phyloP scores from a whole-genome alignment of 805 yeast genomes.

The Metschnikowia koreensis region DNA sequence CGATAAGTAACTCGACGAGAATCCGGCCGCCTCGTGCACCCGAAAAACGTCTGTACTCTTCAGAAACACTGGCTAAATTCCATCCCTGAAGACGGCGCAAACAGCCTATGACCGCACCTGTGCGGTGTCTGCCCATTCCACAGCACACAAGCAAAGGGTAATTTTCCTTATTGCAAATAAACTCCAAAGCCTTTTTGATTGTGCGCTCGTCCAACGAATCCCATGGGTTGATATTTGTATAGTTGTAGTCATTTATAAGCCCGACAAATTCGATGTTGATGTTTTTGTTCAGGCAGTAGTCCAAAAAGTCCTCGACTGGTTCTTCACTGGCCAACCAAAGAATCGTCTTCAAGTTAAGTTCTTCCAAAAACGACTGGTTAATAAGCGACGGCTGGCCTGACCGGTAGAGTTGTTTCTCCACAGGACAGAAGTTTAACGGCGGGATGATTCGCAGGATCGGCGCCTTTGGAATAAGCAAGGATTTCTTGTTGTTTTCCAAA shows the following conservation, averaged over 20 bases:
- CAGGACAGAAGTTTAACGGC: conserved; percentile 93
- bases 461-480: conserved; percentile 36
- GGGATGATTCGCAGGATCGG: conserved; percentile 78
- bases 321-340: conserved; percentile 96
- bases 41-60: conserved; percentile 90
- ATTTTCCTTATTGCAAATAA: conserved; percentile 67
- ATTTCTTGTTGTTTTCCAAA: conserved; percentile 6
- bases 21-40: conserved; percentile 92
- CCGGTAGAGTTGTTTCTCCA: conserved; percentile 80
- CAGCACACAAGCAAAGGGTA: conserved; percentile 91
- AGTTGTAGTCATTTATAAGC: conserved; percentile 59
- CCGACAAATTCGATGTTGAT: conserved; percentile 83
- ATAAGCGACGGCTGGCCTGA: conserved; percentile 95
- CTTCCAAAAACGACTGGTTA: conserved; percentile 79
- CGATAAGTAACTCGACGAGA: conserved; percentile 85
- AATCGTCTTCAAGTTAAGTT: conserved; percentile 71
- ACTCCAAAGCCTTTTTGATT: conserved; percentile 72
- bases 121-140: conserved; percentile 97
- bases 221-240: conserved; percentile 81
- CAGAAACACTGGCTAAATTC: conserved; percentile 89
- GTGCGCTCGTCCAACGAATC: conserved; percentile 86
- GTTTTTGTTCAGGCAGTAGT: conserved; percentile 69
- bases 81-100: conserved; percentile 91
- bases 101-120: conserved; percentile 96
- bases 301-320: conserved; percentile 84